phyloP scores from a whole-genome alignment of 805 yeast genomes.

The Cyberlindnera subsufficiens region DNA sequence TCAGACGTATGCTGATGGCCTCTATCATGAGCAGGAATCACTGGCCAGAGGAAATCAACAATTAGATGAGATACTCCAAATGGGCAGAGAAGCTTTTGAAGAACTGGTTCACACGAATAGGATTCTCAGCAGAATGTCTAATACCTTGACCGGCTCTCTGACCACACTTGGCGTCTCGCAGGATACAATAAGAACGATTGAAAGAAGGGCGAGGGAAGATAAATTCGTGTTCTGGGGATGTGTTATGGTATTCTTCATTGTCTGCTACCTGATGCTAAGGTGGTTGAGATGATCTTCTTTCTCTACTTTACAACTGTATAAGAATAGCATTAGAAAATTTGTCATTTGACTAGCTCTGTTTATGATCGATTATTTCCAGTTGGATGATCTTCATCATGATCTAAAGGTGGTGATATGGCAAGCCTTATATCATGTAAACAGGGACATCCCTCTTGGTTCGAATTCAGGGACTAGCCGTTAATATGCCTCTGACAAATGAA shows the following conservation, averaged over 20 bases:
- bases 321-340: too few species aligned
- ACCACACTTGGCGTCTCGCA: slow-evolving; percentile 82
- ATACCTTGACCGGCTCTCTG: slow-evolving; percentile 58
- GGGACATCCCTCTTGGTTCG: too few species aligned
- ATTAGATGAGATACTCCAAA: slow-evolving; percentile 82
- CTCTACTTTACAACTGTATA: too few species aligned
- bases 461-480: neutral
- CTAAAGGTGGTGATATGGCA: too few species aligned
- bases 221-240: slow-evolving; percentile 83
- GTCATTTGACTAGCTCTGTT: too few species aligned
- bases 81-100: slow-evolving; percentile 81
- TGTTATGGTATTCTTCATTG: slow-evolving; percentile 51
- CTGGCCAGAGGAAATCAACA: slow-evolving; percentile 61
- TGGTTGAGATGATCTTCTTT: slow-evolving; percentile 43
- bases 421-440: too few species aligned
- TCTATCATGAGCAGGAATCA: neutral
- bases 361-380: too few species aligned
- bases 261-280: slow-evolving; percentile 61
- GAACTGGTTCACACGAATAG: slow-evolving; percentile 84
- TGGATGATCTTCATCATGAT: too few species aligned
- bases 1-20: neutral
- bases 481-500: neutral
- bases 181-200: slow-evolving; percentile 74
- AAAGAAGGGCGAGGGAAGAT: slow-evolving; percentile 78
- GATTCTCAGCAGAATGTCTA: slow-evolving; percentile 43